phyloP scores from a whole-genome alignment of 75 land plant genomes.

The Ceratopteris richardii region DNA sequence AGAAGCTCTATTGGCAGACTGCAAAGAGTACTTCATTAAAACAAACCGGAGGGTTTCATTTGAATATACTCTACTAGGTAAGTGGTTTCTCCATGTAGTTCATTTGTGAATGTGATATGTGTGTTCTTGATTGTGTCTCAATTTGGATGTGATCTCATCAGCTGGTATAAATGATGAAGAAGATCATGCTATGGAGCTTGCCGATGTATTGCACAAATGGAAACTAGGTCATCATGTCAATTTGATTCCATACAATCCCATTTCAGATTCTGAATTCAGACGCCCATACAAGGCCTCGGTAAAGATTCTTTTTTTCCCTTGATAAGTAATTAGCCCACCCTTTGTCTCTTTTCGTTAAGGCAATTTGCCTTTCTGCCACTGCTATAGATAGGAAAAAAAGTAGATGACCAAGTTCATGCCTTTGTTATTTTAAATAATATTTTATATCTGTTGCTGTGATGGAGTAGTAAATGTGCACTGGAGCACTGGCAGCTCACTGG shows the following conservation, averaged over 20 bases:
- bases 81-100: not conserved
- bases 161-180: constrained; percentile 84
- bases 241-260: constrained; percentile 85
- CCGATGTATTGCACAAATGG: constrained; percentile 70
- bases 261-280: constrained; percentile 78
- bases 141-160: no score
- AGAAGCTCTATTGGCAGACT: constrained; percentile 82
- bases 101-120: not conserved
- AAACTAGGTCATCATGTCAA: constrained; percentile 80
- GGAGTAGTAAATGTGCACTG: no score
- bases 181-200: constrained; percentile 82
- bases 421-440: no score
- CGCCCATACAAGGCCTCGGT: constrained; percentile 75
- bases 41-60: constrained; percentile 87
- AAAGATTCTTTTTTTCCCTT: constrained; percentile 15
- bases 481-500: no score
- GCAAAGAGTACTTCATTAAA: constrained; percentile 63
- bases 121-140: no score
- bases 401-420: no score
- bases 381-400: no score
- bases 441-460: no score
- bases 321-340: not conserved
- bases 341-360: no score
- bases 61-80: constrained; percentile 94
- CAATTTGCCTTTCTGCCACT: no score